phyloP scores from a whole-genome alignment of 129 eudicot genomes.

The Erigeron canadensis region DNA sequence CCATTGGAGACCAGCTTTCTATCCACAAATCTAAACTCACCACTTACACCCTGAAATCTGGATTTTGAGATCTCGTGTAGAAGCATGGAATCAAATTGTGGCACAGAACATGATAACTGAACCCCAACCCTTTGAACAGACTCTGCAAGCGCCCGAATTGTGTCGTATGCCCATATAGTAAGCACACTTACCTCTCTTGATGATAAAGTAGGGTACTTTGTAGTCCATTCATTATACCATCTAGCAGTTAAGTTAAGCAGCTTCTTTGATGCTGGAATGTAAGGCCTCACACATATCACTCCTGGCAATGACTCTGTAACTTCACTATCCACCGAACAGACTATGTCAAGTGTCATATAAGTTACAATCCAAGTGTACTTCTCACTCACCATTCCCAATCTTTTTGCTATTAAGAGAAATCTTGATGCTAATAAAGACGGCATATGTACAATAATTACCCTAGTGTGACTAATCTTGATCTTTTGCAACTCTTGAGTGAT shows the following conservation, averaged over 20 bases:
- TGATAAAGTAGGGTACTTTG: not conserved
- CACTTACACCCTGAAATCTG: conserved; percentile 39
- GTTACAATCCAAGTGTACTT: conserved; percentile 58
- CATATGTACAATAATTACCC: conserved; percentile 41
- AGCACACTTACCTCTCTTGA: not conserved
- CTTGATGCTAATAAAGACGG: conserved; percentile 27
- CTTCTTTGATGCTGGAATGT: conserved; percentile 34
- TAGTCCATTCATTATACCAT: not conserved
- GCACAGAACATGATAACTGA: not conserved
- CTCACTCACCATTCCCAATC: conserved; percentile 42
- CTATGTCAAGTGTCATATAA: conserved; percentile 14
- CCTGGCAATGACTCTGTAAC: conserved; percentile 42
- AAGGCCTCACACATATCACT: conserved; percentile 38
- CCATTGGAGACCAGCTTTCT: conserved; percentile 19
- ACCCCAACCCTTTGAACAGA: conserved; percentile 23
- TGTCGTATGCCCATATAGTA: conserved; percentile 38
- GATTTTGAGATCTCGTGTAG: conserved; percentile 8
- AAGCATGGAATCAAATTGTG: conserved; percentile 19
- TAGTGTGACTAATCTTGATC: conserved; percentile 33
- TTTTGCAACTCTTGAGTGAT: conserved; percentile 36
- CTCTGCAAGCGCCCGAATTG: conserved; percentile 29
- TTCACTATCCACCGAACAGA: conserved; percentile 19
- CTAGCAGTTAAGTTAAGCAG: conserved; percentile 13
- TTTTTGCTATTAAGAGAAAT: conserved; percentile 34
- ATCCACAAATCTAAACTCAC: conserved; percentile 31